Evolutionary conservation across 306 rosid genomes (phyloP).

Genomic region (Hippophae rhamnoides): DNA sequence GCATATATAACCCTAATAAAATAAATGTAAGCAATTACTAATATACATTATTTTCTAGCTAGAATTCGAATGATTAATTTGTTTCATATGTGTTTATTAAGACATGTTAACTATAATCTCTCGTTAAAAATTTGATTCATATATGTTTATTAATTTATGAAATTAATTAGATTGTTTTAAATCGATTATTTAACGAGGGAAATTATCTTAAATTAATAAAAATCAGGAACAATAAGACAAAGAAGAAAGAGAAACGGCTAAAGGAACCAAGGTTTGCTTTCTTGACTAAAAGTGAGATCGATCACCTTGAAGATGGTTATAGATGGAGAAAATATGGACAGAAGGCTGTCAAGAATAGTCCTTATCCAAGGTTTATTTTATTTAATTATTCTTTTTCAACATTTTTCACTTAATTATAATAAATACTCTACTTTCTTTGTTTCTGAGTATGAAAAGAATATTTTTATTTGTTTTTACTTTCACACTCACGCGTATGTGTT

Average conservation of each 20-base stretch:
- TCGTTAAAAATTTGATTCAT: no score
- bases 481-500: no score
- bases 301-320: conserved; percentile 91
- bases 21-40: no score
- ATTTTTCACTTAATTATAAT: neutral
- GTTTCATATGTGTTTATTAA: no score
- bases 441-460: neutral
- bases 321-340: conserved; percentile 97
- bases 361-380: conserved; percentile 62
- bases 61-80: no score
- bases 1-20: no score
- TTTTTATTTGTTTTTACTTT: no score
- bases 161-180: neutral
- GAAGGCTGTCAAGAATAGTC: conserved; percentile 90
- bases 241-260: conserved; percentile 71
- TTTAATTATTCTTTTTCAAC: neutral
- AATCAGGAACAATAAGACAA: conserved; percentile 42
- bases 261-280: conserved; percentile 75
- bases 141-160: no score
- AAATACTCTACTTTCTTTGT: no score
- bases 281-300: conserved; percentile 85
- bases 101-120: no score
- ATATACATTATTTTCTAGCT: no score
- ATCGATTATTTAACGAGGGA: neutral
- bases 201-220: conserved; percentile 2